phyloP scores from a whole-genome alignment of 1,284 basidiomycete species.

The Moesziomyces sp. region DNA sequence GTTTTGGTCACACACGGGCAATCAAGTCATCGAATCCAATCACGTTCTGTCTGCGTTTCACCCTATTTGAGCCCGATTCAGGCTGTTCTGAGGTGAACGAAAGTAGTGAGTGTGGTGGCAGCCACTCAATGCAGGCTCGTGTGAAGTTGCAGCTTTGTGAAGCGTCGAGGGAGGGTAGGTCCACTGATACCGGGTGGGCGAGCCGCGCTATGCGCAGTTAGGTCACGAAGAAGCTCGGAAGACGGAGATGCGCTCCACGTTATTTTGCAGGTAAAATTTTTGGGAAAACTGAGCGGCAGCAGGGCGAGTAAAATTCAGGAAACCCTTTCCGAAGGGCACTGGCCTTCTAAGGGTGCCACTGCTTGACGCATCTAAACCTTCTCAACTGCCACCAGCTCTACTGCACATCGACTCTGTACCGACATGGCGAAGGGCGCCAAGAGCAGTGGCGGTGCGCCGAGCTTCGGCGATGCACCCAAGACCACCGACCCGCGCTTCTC shows the following conservation, averaged over 20 bases:
- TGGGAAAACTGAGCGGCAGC: not conserved
- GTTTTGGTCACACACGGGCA: slow-evolving; percentile 10
- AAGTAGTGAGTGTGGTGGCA: no score
- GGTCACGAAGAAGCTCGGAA: not conserved
- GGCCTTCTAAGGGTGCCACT: not conserved
- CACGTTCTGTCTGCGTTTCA: not conserved
- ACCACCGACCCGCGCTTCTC: slow-evolving; percentile 75
- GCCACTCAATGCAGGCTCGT: no score
- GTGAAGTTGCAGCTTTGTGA: no score
- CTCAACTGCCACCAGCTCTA: not conserved
- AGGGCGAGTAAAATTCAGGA: no score
- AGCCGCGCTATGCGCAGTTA: no score
- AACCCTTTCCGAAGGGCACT: not conserved
- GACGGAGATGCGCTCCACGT: not conserved
- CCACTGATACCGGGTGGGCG: no score
- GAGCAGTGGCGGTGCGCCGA: slow-evolving; percentile 2
- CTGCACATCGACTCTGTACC: not conserved
- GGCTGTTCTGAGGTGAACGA: no score
- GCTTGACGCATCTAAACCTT: not conserved
- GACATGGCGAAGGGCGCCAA: slow-evolving; percentile 35
- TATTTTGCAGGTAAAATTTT: slow-evolving; percentile 2
- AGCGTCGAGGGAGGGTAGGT: no score
- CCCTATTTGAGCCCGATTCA: no score
- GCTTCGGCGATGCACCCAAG: slow-evolving; percentile 30
- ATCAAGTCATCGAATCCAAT: slow-evolving; percentile 10